These are phyloP conservation scores for Vigna trinervia DNA, from an alignment of 306 rosid genomes.

Conservation along the genomic window DNA sequence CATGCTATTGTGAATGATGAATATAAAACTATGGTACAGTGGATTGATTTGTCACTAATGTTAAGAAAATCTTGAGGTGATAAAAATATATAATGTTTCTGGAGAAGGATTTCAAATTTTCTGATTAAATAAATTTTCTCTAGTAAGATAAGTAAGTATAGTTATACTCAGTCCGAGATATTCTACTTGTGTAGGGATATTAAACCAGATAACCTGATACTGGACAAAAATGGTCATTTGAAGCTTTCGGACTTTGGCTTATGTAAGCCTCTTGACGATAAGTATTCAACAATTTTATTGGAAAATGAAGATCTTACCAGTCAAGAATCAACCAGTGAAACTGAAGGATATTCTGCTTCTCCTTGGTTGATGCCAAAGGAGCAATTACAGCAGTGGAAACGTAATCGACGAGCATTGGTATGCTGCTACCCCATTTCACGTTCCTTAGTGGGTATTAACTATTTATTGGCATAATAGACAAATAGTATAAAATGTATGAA, in stretches of 20 bases:
- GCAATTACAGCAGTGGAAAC: slow-evolving; percentile 91
- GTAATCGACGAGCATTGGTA: slow-evolving; percentile 97
- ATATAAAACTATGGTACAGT: slow-evolving; percentile 24
- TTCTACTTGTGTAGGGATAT: slow-evolving; percentile 84
- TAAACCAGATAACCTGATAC: slow-evolving; percentile 96
- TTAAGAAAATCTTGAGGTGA: slow-evolving; percentile 19
- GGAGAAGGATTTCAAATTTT: slow-evolving; percentile 32
- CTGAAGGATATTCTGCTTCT: slow-evolving; percentile 68
- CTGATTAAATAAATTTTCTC: slow-evolving; percentile 29
- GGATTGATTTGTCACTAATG: slow-evolving; percentile 12
- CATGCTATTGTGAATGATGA: slow-evolving; percentile 30
- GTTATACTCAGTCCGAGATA: slow-evolving; percentile 37
- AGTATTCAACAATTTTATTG: slow-evolving; percentile 84
- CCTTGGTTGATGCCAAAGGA: slow-evolving; percentile 99
- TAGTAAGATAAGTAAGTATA: slow-evolving; percentile 28
- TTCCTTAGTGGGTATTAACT: slow-evolving; percentile 26
- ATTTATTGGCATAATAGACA: slow-evolving; percentile 26
- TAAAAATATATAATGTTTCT: slow-evolving; percentile 12
- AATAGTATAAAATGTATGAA: slow-evolving; percentile 19
- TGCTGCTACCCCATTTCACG: slow-evolving; percentile 39
- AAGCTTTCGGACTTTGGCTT: slow-evolving; percentile 99
- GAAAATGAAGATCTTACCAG: slow-evolving; percentile 75
- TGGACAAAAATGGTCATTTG: slow-evolving; percentile 94
- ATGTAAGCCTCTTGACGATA: slow-evolving; percentile 97
- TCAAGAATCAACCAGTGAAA: slow-evolving; percentile 70